phyloP scores from a whole-genome alignment of 257 asterid genomes.

The Coffea canephora region DNA sequence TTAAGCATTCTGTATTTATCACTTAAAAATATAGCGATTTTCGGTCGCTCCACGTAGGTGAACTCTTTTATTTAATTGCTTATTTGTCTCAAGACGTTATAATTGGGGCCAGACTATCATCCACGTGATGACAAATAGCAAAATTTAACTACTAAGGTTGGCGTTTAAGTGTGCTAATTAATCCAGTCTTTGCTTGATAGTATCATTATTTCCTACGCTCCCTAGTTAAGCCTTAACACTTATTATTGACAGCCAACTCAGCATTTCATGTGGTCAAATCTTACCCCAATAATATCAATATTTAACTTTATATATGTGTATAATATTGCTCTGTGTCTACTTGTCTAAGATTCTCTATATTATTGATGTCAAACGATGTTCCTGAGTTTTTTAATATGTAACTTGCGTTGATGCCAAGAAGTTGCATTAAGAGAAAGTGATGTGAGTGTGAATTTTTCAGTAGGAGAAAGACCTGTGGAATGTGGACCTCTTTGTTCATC shows the following conservation, averaged over 20 bases:
- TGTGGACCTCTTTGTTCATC: conserved; percentile 13
- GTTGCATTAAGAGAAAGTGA: not conserved
- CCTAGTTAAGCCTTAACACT: no score
- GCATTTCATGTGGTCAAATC: not conserved
- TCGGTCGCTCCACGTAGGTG: no score
- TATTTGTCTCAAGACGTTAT: no score
- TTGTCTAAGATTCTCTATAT: not conserved
- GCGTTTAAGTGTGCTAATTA: no score
- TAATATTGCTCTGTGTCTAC: not conserved
- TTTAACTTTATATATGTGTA: not conserved
- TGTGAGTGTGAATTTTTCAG: not conserved
- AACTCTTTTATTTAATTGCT: no score
- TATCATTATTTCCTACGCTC: no score
- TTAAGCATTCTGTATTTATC: no score
- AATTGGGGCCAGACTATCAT: no score
- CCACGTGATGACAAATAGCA: no score
- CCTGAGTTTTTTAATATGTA: not conserved
- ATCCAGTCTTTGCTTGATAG: no score
- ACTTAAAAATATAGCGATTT: no score
- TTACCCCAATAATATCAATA: not conserved
- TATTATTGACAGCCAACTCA: not conserved
- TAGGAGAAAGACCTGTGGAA: not conserved
- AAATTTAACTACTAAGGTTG: no score
- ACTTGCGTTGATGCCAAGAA: conserved; percentile 1
- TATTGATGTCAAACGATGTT: not conserved